These are phyloP conservation scores for Mortierella sp. DNA, from an alignment of 371 early-diverging fungal genomes.

Conservation along the genomic window DNA sequence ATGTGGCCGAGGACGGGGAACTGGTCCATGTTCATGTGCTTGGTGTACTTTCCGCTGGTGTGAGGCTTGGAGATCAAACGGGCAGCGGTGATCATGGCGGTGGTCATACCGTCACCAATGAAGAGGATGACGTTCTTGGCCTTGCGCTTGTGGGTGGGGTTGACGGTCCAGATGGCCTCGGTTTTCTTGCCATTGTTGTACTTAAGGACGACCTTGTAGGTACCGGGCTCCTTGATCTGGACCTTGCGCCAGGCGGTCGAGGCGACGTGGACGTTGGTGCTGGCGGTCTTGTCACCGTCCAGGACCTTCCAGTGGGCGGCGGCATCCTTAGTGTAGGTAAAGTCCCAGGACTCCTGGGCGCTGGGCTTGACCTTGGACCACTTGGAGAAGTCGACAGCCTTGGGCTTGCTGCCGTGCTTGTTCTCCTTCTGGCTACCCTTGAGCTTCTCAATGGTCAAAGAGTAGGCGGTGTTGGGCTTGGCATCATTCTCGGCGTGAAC, in stretches of 20 bases:
- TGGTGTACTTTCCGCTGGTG: slow-evolving; percentile 69
- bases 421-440: slow-evolving; percentile 27
- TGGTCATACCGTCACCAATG: slow-evolving; percentile 82
- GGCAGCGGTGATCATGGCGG: slow-evolving; percentile 74
- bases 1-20: slow-evolving; percentile 77
- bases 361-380: slow-evolving; percentile 60
- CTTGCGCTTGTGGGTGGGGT: slow-evolving; percentile 68
- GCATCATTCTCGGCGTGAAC: slow-evolving; percentile 67
- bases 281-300: slow-evolving; percentile 53
- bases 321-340: slow-evolving; percentile 68
- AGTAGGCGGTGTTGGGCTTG: slow-evolving; percentile 61
- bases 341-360: slow-evolving; percentile 66
- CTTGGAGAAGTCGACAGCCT: slow-evolving; percentile 61
- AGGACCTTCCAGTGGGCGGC: slow-evolving; percentile 62
- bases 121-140: slow-evolving; percentile 83
- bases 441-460: slow-evolving; percentile 63
- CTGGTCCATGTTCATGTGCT: slow-evolving; percentile 72
- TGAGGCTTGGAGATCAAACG: slow-evolving; percentile 69
- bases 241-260: slow-evolving; percentile 72
- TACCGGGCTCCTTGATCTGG: slow-evolving; percentile 69
- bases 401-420: slow-evolving; percentile 34
- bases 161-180: slow-evolving; percentile 65
- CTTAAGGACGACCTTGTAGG: slow-evolving; percentile 59
- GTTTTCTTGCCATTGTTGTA: slow-evolving; percentile 61
- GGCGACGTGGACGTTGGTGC: slow-evolving; percentile 66